Evolutionary conservation across 1,284 basidiomycete genomes (phyloP), one percentile per base, ranked within the genome.

Genomic region (Phellopilus nigrolimitatus): DNA sequence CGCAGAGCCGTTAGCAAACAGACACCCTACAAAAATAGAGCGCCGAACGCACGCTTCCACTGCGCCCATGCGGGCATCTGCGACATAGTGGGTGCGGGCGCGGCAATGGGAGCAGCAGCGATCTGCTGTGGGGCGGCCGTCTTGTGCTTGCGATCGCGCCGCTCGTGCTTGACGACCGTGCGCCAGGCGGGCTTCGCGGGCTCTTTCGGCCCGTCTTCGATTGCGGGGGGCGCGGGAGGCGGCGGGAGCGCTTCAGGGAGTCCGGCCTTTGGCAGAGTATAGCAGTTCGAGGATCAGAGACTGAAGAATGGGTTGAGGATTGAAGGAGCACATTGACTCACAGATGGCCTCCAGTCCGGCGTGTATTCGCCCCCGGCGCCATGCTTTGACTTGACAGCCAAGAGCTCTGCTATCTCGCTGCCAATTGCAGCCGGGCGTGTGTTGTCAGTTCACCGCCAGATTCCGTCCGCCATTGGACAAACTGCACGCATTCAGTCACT

Each of bases 361-460:
- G 76, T 71, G 60, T 80, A 88, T 57, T 86, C 81, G 17, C 83
- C 82, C 21, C 80, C 81, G 2, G 78, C 73, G 24, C 84, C 81
- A 60, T 84, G 81, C 64, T 87, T 88, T 15, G 84, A 80, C 66
- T 85, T 85, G 52, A 86, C 74, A 43, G 74, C 73, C 83, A 88
- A 84, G 55, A 88, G 70, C 62, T 86, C 84, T 19, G 85, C 78
- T 53, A 88, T 85, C 65, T 88, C 85, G 56, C 84, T 87, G 43
- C 31, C 33, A 1, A 19, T 37, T 34, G 30, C 28, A 27, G 17
- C 13, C 13, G 13, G 49, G 36, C 15, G 43, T 22, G n/a, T 15
- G 12, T 31, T 19, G 30, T 30, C 40, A 48, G 36, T 12, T 31
- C 10, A n/a, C 21, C 6, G 31, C 31, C 7, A 31, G 4, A 33